Evolutionary conservation across 2,329 filamentous ascomycete species (phyloP), one percentile per base, ranked within the genome.

Genomic region (Dothideomycetidae sp.): DNA sequence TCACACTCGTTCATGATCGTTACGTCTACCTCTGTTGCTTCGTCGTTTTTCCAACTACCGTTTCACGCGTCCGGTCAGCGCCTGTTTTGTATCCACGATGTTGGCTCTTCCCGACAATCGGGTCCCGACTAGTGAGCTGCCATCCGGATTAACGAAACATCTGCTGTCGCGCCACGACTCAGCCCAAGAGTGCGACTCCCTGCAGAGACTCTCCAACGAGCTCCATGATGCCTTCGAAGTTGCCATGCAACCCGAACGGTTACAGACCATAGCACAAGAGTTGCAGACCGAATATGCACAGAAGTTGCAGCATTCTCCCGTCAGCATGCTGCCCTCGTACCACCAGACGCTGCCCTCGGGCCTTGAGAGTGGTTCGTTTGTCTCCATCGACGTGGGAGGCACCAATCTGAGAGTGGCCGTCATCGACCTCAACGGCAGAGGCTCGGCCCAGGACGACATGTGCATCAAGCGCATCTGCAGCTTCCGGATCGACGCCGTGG

Each of bases 291-390:
- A 76, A 47, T 73, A 75, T 47, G 56, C 59, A 36, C 59, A 66
- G 34, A 68, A 67, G 45, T 57, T 75, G 19, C 62, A 68, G 46
- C 57, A 62, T 29, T 73, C 68, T 52, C 63, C 69, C 13, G 66
- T 70, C 41, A 74, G 68, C 56, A 78, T 78, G 73, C 58, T 78
- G 39, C 73, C 73, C 2, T 78, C 73, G 4, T 76, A 73, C 56
- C 73, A 70, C 50, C 64, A 75, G 50, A 67, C 67, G n/a, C 58
- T 78, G 4, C 74, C 73, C 1, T 67, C 66, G 3, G 73, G 73
- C 3, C 52, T 62, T 33, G 74, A 78, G 52, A 61, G 56, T 34
- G 73, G 74, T 5, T 71, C 70, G 10, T 75, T 67, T 48, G 56
- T 78, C 21, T 71, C 72, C 3, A 57, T 78, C 42, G 73, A 78